Evolutionary conservation across 2,329 filamentous ascomycete species (phyloP), one percentile per base, ranked within the genome.

Genomic region (Fusarium humuli): DNA sequence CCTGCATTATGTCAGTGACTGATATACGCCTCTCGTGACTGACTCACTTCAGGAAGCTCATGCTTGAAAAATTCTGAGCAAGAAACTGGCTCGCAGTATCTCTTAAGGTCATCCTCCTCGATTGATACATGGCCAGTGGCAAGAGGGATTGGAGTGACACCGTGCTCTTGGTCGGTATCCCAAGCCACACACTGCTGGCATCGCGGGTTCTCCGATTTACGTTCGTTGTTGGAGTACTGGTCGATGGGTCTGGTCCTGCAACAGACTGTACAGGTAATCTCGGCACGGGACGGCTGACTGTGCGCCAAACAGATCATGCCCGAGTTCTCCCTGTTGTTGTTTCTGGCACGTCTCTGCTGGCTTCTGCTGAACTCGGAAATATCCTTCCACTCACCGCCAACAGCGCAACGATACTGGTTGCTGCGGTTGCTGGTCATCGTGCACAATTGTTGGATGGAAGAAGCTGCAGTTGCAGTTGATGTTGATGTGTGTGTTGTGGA

Each of bases 291-390:
- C 4, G 76, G 64, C 41, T 34, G 41, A 1, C 73, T 72, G 54
- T 82, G 81, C 7, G 79, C 76, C 10, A 73, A 73, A 48, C 81
- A 82, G 1, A 74, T 74, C 79, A 82, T 82, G 29, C 79, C 79
- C 2, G 75, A 77, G 44, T 78, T 77, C 2, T 12, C n/a, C 27
- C 22, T 44, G 11, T 57, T 20, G n/a, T 20, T 29, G 18, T 11
- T 8, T 10, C 23, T 37, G 9, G 42, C 53, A 3, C 41, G 42
- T 25, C 71, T 46, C 37, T 74, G 72, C 52, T 82, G 79, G 6
- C 62, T 76, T 8, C 71, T 72, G 7, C 79, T 81, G 59, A 82
- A 82, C 6, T 63, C 66, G 5, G 67, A 49, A 4, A 77, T 54
- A 0, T 74, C 55, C 49, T 78, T 79, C 78, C 77, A 81, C 57